Conservation (phyloP, 1,284 basidiomycete genomes). For the Marasmius sp. region DNA sequence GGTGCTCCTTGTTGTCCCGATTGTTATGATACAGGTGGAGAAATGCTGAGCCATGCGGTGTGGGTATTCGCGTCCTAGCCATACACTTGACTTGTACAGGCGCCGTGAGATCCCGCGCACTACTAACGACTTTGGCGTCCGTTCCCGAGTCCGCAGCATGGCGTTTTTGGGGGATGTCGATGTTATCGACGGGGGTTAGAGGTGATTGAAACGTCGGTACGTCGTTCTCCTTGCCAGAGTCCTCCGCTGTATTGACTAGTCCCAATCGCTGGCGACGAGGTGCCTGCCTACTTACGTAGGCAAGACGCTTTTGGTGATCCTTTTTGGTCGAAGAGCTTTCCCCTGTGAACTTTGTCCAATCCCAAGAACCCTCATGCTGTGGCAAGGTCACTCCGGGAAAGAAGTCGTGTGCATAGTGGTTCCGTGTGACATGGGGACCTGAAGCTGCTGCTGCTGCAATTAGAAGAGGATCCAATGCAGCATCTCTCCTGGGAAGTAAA, state of each 20-base stretch:
- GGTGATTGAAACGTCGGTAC: conserved; percentile 17
- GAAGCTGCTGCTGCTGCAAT: conserved; percentile 71
- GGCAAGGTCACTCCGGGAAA: conserved; percentile 58
- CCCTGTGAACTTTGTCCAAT: conserved; percentile 54
- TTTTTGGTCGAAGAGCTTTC: conserved; percentile 33
- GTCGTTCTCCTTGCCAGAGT: conserved; percentile 23
- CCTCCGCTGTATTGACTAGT: conserved; percentile 7
- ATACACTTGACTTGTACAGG: conserved; percentile 79
- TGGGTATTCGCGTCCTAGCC: conserved; percentile 96
- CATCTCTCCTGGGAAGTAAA: conserved; percentile 48
- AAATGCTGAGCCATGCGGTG: conserved; percentile 92
- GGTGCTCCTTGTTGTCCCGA: conserved; percentile 89
- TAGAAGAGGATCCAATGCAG: conserved; percentile 70
- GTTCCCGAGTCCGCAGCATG: conserved; percentile 26
- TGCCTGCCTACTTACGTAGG: conserved; percentile 71
- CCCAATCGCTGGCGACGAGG: conserved; percentile 59
- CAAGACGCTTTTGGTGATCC: conserved; percentile 42
- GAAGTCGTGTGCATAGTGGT: conserved; percentile 76
- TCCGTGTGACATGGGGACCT: conserved; percentile 70
- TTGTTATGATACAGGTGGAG: conserved; percentile 95
- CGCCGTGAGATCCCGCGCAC: conserved; percentile 12
- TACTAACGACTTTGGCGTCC: conserved; percentile 16
- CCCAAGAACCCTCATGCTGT: conserved; percentile 51
- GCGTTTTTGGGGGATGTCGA: conserved; percentile 1
- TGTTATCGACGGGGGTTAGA: conserved; percentile 4